Conservation (phyloP, 2,329 filamentous ascomycete genomes). For the Blastomyces silverae region DNA sequence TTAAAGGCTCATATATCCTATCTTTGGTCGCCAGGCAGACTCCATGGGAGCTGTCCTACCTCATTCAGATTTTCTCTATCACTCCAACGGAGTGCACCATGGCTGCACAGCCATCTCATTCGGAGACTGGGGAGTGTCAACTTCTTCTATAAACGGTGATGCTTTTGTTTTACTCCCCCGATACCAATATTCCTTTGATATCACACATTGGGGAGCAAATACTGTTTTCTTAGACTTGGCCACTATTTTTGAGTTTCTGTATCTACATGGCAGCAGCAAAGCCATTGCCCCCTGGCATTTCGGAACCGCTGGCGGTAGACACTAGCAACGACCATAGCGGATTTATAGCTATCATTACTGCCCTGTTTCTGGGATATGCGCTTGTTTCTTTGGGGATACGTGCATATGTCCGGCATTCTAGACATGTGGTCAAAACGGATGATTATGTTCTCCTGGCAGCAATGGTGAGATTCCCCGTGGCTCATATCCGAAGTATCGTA, state of each 20-base stretch:
- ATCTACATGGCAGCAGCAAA: conserved; percentile 14
- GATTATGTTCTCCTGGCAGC: conserved; percentile 33
- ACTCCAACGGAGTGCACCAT: not conserved
- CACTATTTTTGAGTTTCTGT: not conserved
- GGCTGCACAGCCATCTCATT: not conserved
- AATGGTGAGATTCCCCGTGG: conserved; percentile 25
- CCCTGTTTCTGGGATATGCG: conserved; percentile 35
- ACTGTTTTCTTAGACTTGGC: not conserved
- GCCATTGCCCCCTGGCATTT: conserved; percentile 23
- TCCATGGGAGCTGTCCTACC: conserved; percentile 1
- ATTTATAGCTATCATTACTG: conserved; percentile 37
- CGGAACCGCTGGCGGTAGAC: conserved; percentile 34
- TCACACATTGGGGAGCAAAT: not conserved
- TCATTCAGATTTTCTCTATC: not conserved
- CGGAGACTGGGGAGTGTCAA: not conserved
- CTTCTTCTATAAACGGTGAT: not conserved
- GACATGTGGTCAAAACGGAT: conserved; percentile 29
- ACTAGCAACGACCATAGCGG: conserved; percentile 38
- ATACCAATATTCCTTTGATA: not conserved
- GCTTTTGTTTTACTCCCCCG: not conserved
- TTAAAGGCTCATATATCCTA: not conserved
- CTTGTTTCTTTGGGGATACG: conserved; percentile 38
- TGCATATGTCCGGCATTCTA: conserved; percentile 35
- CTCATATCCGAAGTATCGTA: conserved; percentile 3
- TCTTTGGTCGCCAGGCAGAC: not conserved